Evolutionary conservation across 2,329 filamentous ascomycete species (phyloP).

Genomic region (Aspergillus sp.): DNA sequence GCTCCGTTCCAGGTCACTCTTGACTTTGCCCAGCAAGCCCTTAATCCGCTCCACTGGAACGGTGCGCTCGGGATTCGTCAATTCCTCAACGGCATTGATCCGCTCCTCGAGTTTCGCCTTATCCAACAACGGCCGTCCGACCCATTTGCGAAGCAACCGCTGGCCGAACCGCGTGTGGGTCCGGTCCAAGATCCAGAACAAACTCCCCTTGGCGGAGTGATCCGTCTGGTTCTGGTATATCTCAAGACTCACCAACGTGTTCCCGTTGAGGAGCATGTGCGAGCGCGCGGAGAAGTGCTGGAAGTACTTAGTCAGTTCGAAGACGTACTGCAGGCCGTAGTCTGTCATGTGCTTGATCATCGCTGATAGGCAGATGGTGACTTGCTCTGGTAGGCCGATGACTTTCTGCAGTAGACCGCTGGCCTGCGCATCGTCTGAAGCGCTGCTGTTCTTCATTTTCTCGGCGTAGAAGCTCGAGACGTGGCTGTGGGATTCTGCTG

Average conservation of each 20-base stretch:
- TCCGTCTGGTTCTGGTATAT: conserved; percentile 95
- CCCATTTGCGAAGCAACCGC: conserved; percentile 84
- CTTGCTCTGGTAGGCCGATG: conserved; percentile 70
- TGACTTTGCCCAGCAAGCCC: conserved; percentile 61
- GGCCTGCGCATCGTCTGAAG: conserved; percentile 47
- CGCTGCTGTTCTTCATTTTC: conserved; percentile 59
- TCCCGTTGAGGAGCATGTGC: conserved; percentile 94
- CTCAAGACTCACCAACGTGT: conserved; percentile 85
- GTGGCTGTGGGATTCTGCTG: conserved; percentile 76
- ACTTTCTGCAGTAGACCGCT: conserved; percentile 74
- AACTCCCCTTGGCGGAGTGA: conserved; percentile 70
- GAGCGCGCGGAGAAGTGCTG: conserved; percentile 88
- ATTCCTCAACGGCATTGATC: conserved; percentile 75
- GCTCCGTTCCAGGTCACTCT: conserved; percentile 80
- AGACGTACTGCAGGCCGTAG: conserved; percentile 90
- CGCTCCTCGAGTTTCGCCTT: conserved; percentile 66
- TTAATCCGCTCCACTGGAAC: conserved; percentile 65
- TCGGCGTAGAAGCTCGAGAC: conserved; percentile 88
- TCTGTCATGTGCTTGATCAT: conserved; percentile 93
- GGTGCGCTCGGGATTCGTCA: conserved; percentile 61
- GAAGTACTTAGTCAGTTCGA: conserved; percentile 94
- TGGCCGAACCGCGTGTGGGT: conserved; percentile 86
- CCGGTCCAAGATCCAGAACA: conserved; percentile 93
- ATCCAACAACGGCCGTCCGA: conserved; percentile 80
- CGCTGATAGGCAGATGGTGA: conserved; percentile 85